These are phyloP conservation scores for Jatropha curcas DNA, from an alignment of 345 rosid species.

Conservation along the genomic window DNA sequence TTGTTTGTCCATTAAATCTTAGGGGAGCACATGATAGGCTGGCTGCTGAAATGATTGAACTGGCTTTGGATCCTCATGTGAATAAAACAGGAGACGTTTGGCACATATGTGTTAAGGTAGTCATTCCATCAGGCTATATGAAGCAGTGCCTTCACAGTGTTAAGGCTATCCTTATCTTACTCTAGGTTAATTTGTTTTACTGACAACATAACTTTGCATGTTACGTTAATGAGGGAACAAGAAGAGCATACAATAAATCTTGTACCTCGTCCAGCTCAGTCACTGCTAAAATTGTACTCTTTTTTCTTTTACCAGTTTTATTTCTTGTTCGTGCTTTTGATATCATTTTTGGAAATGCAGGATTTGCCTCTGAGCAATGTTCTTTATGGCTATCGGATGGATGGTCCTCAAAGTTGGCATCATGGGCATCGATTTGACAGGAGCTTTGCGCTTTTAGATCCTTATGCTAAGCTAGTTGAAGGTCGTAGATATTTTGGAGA, in stretches of 20 bases:
- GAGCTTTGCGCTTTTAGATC: constrained; percentile 68
- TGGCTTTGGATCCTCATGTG: constrained; percentile 61
- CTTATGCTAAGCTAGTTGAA: constrained; percentile 83
- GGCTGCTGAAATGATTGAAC: constrained; percentile 57
- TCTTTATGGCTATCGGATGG: constrained; percentile 83
- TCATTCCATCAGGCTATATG: constrained; percentile 12
- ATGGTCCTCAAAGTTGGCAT: constrained; percentile 78
- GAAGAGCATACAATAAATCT: no score
- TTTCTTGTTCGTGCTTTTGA: neutral
- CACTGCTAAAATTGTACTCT: neutral
- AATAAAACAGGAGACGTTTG: constrained; percentile 91
- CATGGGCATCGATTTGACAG: constrained; percentile 84
- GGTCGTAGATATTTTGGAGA: constrained; percentile 85
- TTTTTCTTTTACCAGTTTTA: neutral
- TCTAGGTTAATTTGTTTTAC: neutral
- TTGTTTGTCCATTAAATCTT: neutral
- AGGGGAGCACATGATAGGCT: constrained; percentile 40
- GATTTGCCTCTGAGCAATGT: constrained; percentile 68
- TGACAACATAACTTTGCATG: no score
- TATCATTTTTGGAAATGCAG: constrained; percentile 38
- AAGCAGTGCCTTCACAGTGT: neutral
- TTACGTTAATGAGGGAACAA: no score
- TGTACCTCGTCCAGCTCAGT: no score
- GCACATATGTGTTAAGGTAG: constrained; percentile 84
- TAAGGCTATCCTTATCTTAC: neutral